These are phyloP conservation scores for Colletotrichum tanaceti DNA, from an alignment of 2,329 filamentous ascomycete genomes.

Conservation along the genomic window DNA sequence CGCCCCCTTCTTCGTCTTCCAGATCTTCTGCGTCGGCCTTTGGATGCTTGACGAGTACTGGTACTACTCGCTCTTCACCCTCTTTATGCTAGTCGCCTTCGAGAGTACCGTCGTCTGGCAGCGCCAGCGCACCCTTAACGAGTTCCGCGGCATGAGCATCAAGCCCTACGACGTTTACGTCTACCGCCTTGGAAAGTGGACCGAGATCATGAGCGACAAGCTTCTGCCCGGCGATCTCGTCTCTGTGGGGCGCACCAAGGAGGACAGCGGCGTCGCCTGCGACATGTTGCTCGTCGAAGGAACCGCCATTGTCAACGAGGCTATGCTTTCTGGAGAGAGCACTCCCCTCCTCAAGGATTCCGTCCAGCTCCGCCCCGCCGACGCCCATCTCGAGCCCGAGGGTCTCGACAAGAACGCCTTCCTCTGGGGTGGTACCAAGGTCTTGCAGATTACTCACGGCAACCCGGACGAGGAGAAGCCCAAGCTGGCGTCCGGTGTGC, in stretches of 20 bases:
- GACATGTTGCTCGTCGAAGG: conserved; percentile 97
- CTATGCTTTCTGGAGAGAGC: conserved; percentile 98
- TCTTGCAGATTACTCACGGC: conserved; percentile 92
- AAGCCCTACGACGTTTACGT: conserved; percentile 97
- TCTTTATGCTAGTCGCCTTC: conserved; percentile 97
- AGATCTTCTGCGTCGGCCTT: conserved; percentile 96
- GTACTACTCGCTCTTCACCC: conserved; percentile 99
- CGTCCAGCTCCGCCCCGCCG: conserved; percentile 85
- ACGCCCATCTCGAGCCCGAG: conserved; percentile 85
- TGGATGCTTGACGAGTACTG: conserved; percentile 99
- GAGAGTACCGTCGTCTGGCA: conserved; percentile 99
- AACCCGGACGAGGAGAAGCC: conserved; percentile 79
- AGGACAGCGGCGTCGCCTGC: conserved; percentile 95
- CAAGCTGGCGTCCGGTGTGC: conserved; percentile 80
- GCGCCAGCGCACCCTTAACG: conserved; percentile 91
- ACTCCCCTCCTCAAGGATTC: conserved; percentile 98
- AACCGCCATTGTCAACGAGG: conserved; percentile 97
- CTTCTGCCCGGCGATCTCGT: conserved; percentile 93
- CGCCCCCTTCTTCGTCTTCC: conserved; percentile 98
- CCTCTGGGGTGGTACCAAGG: conserved; percentile 96
- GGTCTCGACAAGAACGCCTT: conserved; percentile 97
- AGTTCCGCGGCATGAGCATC: conserved; percentile 99
- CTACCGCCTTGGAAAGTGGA: conserved; percentile 88
- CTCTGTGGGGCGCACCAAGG: conserved; percentile 92
- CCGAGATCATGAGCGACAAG: conserved; percentile 88